These are phyloP conservation scores for Cyberlindnera sargentensis DNA, from an alignment of 805 yeast species.

Conservation along the genomic window DNA sequence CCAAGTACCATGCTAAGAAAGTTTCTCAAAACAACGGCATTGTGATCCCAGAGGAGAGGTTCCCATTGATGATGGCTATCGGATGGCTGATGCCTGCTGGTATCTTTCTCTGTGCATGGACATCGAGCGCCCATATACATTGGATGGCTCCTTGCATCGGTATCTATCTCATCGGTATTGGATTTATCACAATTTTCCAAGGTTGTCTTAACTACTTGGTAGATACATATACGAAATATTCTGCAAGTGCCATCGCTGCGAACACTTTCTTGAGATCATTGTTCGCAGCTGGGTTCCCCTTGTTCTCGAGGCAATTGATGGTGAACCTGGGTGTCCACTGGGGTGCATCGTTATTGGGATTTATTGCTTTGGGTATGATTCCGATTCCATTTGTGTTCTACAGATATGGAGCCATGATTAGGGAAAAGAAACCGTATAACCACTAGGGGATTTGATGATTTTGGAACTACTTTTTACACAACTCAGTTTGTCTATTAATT, in stretches of 20 bases:
- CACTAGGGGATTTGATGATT: neutral
- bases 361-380: conserved; percentile 40
- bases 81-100: conserved; percentile 44
- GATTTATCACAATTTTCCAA: conserved; percentile 50
- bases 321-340: conserved; percentile 41
- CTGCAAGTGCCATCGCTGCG: conserved; percentile 62
- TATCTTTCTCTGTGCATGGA: conserved; percentile 59
- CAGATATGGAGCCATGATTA: conserved; percentile 37
- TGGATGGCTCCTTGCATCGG: conserved; percentile 58
- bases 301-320: conserved; percentile 50
- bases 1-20: conserved; percentile 27
- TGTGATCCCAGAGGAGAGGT: conserved; percentile 54
- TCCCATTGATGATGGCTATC: conserved; percentile 45
- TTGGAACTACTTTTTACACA: no score
- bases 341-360: conserved; percentile 50
- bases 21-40: conserved; percentile 35
- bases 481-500: no score
- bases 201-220: conserved; percentile 55
- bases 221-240: conserved; percentile 48
- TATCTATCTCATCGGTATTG: conserved; percentile 42
- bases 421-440: conserved; percentile 23
- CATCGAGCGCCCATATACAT: conserved; percentile 36
- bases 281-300: conserved; percentile 56
- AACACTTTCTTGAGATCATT: conserved; percentile 53
- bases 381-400: conserved; percentile 54